Percentiles rank a stretch among this genome's conserved stretches.
Conservation (phyloP, 805 yeast genomes). For the Metschnikowia cerradonensis region DNA sequence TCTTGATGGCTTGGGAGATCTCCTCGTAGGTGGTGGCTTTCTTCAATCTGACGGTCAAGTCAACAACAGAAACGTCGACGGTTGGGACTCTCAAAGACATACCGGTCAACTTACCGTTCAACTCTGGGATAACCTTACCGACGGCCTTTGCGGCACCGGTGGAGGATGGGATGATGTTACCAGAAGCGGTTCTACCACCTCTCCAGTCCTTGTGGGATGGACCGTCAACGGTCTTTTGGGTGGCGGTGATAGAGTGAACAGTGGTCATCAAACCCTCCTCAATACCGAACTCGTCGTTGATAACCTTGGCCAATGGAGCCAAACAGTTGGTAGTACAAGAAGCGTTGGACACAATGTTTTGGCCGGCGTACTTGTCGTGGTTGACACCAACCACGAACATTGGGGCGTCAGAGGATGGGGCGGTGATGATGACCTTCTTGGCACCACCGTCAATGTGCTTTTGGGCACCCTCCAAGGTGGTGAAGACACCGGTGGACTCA, state of each 20-base stretch:
- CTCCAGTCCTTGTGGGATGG: conserved; percentile 98
- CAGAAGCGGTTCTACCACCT: conserved; percentile 96
- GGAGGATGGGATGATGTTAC: conserved; percentile 91
- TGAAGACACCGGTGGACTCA: conserved; percentile 95
- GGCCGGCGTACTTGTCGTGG: conserved; percentile 70
- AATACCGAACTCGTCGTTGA: conserved; percentile 81
- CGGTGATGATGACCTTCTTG: conserved; percentile 91
- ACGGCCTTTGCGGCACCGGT: conserved; percentile 98
- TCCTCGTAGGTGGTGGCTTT: conserved; percentile 77
- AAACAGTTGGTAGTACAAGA: conserved; percentile 95
- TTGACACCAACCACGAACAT: conserved; percentile 94
- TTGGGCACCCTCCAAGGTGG: conserved; percentile 72
- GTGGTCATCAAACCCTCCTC: conserved; percentile 95
- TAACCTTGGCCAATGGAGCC: conserved; percentile 89
- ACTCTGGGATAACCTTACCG: conserved; percentile 88
- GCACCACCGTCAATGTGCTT: conserved; percentile 89
- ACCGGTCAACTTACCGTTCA: conserved; percentile 92
- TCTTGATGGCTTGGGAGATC: conserved; percentile 71
- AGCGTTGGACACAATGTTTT: conserved; percentile 81
- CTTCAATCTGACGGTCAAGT: conserved; percentile 78
- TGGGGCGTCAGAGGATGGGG: conserved; percentile 92
- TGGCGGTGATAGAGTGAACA: conserved; percentile 92
- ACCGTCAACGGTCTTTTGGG: conserved; percentile 96
- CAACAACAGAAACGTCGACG: conserved; percentile 89
- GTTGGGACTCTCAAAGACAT: conserved; percentile 93